These are phyloP conservation scores for Ascochyta pisi DNA, from an alignment of 2,329 filamentous ascomycete genomes.

Conservation along the genomic window DNA sequence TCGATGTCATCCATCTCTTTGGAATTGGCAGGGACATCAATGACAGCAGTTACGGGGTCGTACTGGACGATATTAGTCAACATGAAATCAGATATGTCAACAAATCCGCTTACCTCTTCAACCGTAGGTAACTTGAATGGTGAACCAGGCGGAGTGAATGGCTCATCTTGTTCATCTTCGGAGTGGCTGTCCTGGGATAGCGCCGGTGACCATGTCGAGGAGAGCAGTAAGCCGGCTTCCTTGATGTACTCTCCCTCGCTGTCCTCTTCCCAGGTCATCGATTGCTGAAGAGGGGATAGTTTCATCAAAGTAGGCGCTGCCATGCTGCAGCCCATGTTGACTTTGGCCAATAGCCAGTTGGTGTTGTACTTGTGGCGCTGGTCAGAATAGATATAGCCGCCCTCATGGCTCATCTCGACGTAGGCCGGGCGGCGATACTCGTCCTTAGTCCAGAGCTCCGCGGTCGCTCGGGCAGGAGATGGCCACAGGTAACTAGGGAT, in stretches of 20 bases:
- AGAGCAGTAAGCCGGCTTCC: background rate
- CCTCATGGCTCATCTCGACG: constrained; percentile 12
- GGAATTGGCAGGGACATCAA: background rate
- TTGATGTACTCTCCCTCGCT: background rate
- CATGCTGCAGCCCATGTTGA: background rate
- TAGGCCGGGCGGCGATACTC: constrained; percentile 19
- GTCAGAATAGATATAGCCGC: background rate
- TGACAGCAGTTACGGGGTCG: background rate
- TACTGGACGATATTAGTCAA: background rate
- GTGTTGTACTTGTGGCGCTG: constrained; percentile 11
- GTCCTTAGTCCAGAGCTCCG: background rate
- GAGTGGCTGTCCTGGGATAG: background rate
- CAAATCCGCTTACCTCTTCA: background rate
- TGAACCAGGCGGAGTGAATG: background rate
- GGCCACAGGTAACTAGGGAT: background rate
- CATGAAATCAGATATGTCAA: background rate
- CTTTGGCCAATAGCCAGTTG: constrained; percentile 5
- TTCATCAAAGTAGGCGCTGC: background rate
- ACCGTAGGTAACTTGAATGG: background rate
- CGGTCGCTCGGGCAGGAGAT: background rate
- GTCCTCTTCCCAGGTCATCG: background rate
- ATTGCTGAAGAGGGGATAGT: background rate
- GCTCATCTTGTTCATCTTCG: background rate
- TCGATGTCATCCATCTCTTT: background rate
- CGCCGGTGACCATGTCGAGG: background rate